Evolutionary conservation across 2,329 filamentous ascomycete genomes (phyloP), one percentile per base, ranked within the genome.

Genomic region (Neofusicoccum sp.): DNA sequence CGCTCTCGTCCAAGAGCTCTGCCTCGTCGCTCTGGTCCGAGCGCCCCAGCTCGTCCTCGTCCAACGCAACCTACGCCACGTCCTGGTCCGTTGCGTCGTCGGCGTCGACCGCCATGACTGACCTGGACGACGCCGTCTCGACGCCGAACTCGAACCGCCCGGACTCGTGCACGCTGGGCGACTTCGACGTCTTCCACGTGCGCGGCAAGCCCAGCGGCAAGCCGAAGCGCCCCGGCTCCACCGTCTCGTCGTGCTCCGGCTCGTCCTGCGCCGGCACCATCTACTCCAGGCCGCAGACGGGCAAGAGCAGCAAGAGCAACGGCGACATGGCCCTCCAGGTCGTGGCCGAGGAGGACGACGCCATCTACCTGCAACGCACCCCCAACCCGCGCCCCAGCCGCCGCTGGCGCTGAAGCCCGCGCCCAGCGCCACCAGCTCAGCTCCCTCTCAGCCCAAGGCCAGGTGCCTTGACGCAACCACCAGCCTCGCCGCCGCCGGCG

Each of bases 231-330:
- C 38, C 51, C 28, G 20, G 24, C 38, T 56, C 51, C 1, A 56
- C 36, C 51, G 51, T 56, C 38, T 56, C 51, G 4, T 56, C 51
- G 14, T 24, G 14, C 16, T 56, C 51, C n/a, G 51, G 51, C 51
- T 33, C 51, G 3, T 56, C 51, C 4, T 56, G 51, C 51, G 51
- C 51, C n/a, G 51, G 51, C 51, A 56, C 51, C 51, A 56, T 56
- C 51, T 8, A 56, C 28, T 56, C 51, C n/a, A 9, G 51, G 36
- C 51, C 51, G 14, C 36, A n/a, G 14, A 56, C 51, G 8, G 51
- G 28, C 26, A 56, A 56, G 51, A 56, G 38, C 51, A 56, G 51
- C 51, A 56, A 56, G 38, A 24, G 6, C 20, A 20, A 20, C n/a
- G 38, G 51, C 51, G 51, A 56, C 36, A 56, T 56, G 24, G 30